A percentile compares a stretch with the other conserved stretches of the same genome.
Evolutionary conservation across 441 rosid species (phyloP).

Genomic region (Daphne laureola): DNA sequence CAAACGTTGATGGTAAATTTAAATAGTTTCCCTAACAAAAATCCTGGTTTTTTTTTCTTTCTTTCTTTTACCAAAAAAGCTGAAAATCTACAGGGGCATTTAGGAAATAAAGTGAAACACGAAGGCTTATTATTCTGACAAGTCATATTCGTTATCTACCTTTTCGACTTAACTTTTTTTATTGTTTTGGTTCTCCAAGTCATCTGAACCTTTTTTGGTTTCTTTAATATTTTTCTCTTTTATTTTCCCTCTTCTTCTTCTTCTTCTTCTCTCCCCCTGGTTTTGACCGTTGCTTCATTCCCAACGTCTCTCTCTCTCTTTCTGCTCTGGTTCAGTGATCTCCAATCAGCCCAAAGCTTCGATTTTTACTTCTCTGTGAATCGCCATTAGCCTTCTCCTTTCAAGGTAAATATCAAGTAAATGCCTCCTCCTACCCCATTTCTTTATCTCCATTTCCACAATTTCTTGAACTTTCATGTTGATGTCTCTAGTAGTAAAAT

Average conservation of each 20-base stretch:
- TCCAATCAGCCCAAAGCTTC: constrained; percentile 18
- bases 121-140: constrained; percentile 17
- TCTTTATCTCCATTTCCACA: constrained; percentile 2
- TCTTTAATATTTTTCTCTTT: constrained; percentile 8
- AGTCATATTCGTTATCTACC: constrained; percentile 24
- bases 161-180: constrained; percentile 1
- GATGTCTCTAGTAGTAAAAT: not conserved
- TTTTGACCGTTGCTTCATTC: constrained; percentile 60
- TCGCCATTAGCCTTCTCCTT: not conserved
- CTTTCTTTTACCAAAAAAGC: too few relatives aligned
- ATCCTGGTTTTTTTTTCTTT: too few relatives aligned
- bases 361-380: constrained; percentile 13
- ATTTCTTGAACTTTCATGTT: not conserved
- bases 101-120: constrained; percentile 21
- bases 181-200: constrained; percentile 14
- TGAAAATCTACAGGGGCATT: constrained; percentile 13
- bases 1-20: too few relatives aligned
- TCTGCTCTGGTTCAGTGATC: constrained; percentile 21
- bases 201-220: constrained; percentile 3
- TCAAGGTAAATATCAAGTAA: not conserved
- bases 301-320: constrained; percentile 22
- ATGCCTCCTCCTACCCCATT: too few relatives aligned
- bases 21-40: too few relatives aligned
- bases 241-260: constrained; percentile 14
- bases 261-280: constrained; percentile 6